Conservation (phyloP, 2,329 filamentous ascomycete genomes). For the Fusarium austroafricanum region DNA sequence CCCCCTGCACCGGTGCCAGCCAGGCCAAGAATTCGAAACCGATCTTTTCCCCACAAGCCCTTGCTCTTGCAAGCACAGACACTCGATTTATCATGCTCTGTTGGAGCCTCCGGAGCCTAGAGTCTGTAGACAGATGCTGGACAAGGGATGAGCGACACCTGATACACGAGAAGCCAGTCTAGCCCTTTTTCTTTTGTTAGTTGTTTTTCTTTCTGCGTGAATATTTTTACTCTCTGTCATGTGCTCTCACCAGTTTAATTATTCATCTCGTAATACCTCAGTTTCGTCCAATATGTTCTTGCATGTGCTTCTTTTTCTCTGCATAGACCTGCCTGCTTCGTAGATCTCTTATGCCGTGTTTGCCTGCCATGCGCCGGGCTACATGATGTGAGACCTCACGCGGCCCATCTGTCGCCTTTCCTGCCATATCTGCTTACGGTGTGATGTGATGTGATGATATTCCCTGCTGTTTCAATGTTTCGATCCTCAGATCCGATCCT, state of each 20-base stretch:
- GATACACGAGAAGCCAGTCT: constrained; percentile 21
- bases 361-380: constrained; percentile 29
- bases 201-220: not conserved
- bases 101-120: not conserved
- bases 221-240: constrained; percentile 1
- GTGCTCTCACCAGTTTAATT: not conserved
- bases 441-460: not conserved
- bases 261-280: constrained; percentile 1
- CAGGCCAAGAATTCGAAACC: constrained; percentile 29
- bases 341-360: constrained; percentile 35
- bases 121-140: constrained; percentile 2
- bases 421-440: not conserved
- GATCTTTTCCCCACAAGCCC: constrained; percentile 27
- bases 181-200: not conserved
- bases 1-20: constrained; percentile 20
- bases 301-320: constrained; percentile 8
- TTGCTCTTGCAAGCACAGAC: constrained; percentile 14
- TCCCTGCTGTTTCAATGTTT: constrained; percentile 9
- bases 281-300: constrained; percentile 1
- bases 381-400: constrained; percentile 36
- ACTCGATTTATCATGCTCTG: not conserved
- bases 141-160: constrained; percentile 29
- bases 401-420: constrained; percentile 23
- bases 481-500: not conserved
- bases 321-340: not conserved